Percentiles rank a stretch among this genome's conserved stretches.
phyloP scores from a whole-genome alignment of 352 stramenopile genomes.

The Phytophthora parvispora region DNA sequence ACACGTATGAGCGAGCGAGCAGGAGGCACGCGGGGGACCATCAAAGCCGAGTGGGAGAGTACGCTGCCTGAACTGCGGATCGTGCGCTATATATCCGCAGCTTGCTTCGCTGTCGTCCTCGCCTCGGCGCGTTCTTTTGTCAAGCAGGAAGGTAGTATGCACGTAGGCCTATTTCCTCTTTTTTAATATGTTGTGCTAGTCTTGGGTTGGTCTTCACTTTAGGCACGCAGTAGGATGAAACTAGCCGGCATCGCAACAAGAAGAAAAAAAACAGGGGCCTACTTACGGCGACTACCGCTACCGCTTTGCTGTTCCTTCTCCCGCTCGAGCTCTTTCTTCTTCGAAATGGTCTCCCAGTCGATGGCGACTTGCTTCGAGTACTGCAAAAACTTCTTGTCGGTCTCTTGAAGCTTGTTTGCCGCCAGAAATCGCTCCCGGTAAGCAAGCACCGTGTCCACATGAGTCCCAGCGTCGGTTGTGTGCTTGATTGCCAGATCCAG shows the following conservation, averaged over 20 bases:
- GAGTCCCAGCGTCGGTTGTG: conserved; percentile 83
- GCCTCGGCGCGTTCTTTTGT: conserved; percentile 27
- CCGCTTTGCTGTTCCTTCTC: conserved; percentile 75
- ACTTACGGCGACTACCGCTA: conserved; percentile 64
- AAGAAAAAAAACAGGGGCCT: conserved; percentile 6
- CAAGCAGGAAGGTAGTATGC: conserved; percentile 40
- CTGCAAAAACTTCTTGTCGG: conserved; percentile 90
- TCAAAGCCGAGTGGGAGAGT: conserved; percentile 11
- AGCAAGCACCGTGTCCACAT: conserved; percentile 92
- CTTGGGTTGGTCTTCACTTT: conserved; percentile 17
- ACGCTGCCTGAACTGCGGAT: conserved; percentile 4
- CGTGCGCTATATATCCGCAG: conserved; percentile 13
- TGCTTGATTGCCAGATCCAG: conserved; percentile 93
- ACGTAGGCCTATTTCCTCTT: conserved; percentile 29
- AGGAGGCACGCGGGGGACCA: conserved; percentile 14
- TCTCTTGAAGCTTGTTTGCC: conserved; percentile 91
- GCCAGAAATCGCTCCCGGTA: conserved; percentile 91
- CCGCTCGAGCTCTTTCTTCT: conserved; percentile 92
- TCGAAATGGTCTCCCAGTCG: conserved; percentile 90
- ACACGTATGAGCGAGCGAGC: conserved; percentile 14
- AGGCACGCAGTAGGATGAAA: conserved; percentile 7
- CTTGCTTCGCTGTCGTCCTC: conserved; percentile 10
- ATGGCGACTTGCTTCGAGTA: conserved; percentile 89
- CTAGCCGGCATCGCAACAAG: conserved; percentile 8
- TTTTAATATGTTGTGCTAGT: conserved; percentile 33